These are phyloP conservation scores for Beauveria rudraprayagi DNA, from an alignment of 2,329 filamentous ascomycete genomes.

Conservation along the genomic window DNA sequence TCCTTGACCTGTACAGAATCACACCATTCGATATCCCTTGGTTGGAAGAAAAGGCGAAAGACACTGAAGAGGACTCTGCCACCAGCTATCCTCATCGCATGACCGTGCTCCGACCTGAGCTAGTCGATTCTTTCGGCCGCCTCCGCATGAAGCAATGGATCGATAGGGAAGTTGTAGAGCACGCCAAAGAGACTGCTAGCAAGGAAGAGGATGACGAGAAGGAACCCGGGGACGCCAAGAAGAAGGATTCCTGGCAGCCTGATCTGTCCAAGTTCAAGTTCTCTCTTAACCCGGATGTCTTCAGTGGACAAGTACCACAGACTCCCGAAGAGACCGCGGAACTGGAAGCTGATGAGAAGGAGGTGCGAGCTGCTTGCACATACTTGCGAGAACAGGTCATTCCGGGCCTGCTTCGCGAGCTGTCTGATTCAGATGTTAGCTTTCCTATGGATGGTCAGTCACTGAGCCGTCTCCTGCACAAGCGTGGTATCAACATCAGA, in stretches of 20 bases:
- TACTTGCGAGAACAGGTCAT: constrained; percentile 71
- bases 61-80: constrained; percentile 32
- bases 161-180: constrained; percentile 61
- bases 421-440: constrained; percentile 86
- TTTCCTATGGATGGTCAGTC: constrained; percentile 99
- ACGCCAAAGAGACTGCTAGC: constrained; percentile 13
- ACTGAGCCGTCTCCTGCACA: constrained; percentile 80
- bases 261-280: constrained; percentile 85
- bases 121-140: constrained; percentile 80
- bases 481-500: constrained; percentile 92
- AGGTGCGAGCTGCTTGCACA: constrained; percentile 75
- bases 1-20: constrained; percentile 92
- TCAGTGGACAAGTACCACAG: constrained; percentile 84
- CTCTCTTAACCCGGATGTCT: constrained; percentile 88
- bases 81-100: constrained; percentile 84
- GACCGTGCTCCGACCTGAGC: constrained; percentile 84
- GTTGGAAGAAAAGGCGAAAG: constrained; percentile 65
- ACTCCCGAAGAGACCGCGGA: constrained; percentile 84
- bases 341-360: constrained; percentile 74
- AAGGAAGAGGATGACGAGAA: constrained; percentile 14
- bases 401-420: constrained; percentile 76
- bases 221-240: constrained; percentile 15
- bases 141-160: constrained; percentile 85
- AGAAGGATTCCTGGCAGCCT: constrained; percentile 43
- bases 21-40: constrained; percentile 86